Evolutionary conservation across 1,284 basidiomycete genomes (phyloP), one percentile per base, ranked within the genome.

Genomic region (Exobasidium rhododendri): DNA sequence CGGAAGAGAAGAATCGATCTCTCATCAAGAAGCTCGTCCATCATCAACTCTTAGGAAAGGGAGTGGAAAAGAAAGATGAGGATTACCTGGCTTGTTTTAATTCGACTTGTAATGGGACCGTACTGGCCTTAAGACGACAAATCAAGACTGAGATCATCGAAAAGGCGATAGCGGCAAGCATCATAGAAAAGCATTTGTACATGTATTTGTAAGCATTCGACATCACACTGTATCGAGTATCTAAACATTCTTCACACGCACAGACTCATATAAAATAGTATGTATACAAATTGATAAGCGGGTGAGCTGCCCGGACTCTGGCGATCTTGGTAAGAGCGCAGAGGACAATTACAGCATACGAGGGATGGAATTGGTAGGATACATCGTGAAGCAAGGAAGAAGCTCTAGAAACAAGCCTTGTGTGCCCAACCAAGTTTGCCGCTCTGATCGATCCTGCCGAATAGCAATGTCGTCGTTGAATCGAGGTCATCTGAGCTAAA

Each of bases 1-100:
- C 24, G 24, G 32, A 57, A 26, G 29, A 44, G n/a, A n/a, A 35
- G 14, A 71, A 71, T 56, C 64, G 68, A 17, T 22, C 43, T 0
- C 22, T 52, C 22, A 70, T 71, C 56, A 70, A 70, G 59, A 59
- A 61, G 28, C 63, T 71, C 43, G 68, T 70, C 1, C 66, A 68
- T n/a, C 56, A 70, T 46, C 69, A 71, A 56, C 53, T 71, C 1
- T 43, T 58, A 1, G 69, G 69, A 13, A 56, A 59, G 20, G 68
- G 68, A 17, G 31, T 70, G 30, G 68, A 70, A 44, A 59, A 62
- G 28, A 44, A 61, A 3, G 58, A 71, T 22, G 50, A 64, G 2
- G 73, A 70, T 59, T 75, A 70, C 61, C 58, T 67, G 20, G 67
- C 68, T 20, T 67, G 68, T 45, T 75, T 68, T 67, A 64, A 61